phyloP scores from a whole-genome alignment of 768 basidiomycete genomes.

The Cantharellus anzutake region DNA sequence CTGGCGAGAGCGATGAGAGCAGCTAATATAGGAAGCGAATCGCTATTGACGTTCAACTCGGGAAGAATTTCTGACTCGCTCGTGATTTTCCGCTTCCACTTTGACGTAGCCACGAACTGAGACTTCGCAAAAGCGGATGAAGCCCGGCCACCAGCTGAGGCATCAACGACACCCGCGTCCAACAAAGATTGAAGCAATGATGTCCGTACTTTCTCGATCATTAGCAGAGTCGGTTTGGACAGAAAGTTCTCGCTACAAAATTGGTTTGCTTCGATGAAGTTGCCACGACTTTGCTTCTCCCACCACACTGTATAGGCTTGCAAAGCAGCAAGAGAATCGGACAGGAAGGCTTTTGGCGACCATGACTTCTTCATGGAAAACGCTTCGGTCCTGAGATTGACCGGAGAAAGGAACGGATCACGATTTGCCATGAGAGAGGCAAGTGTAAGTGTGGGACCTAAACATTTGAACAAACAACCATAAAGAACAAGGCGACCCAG shows the following conservation, averaged over 20 bases:
- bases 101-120: background rate
- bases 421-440: conserved; percentile 84
- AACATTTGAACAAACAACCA: conserved; percentile 83
- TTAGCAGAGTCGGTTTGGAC: conserved; percentile 61
- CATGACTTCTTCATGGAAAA: conserved; percentile 56
- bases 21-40: conserved; percentile 57
- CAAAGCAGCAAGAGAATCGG: conserved; percentile 64
- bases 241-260: conserved; percentile 81
- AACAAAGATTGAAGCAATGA: conserved; percentile 64
- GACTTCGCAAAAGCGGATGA: background rate
- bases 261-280: conserved; percentile 43
- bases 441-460: conserved; percentile 69
- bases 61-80: conserved; percentile 27
- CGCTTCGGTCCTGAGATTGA: conserved; percentile 54
- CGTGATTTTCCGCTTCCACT: conserved; percentile 7
- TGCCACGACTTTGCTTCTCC: conserved; percentile 42
- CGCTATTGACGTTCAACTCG: conserved; percentile 50
- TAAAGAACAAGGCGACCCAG: conserved; percentile 79
- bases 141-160: conserved; percentile 44
- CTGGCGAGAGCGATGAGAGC: conserved; percentile 70
- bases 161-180: conserved; percentile 61
- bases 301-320: conserved; percentile 74
- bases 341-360: conserved; percentile 52
- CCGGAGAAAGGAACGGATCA: conserved; percentile 77
- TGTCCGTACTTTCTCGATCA: conserved; percentile 61